Base-by-base conservation (phyloP, 139 green algal genomes). In the Marvania coccoides region DNA sequence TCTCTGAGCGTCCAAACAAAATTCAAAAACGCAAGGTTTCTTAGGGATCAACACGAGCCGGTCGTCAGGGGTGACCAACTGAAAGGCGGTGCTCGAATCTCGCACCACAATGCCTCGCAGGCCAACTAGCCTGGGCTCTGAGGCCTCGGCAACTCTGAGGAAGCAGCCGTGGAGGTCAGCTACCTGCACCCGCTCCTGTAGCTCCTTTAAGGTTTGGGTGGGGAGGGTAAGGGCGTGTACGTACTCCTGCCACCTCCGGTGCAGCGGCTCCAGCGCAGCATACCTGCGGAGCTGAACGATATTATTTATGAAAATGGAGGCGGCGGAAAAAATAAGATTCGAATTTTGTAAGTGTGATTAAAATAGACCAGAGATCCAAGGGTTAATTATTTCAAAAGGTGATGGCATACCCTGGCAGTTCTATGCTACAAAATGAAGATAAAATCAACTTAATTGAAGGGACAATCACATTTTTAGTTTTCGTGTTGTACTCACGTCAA, bases 161-260 rank as follows among this genome's bases (percentile, higher is more conserved):
- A 28, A 12, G 12, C 9, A 9, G 9, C 48, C 48, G 37, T 59
- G 48, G 12, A 59, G 12, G 12, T 59, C 48, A 59, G 48, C 48
- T n/a, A n/a, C n/a, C n/a, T n/a, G n/a, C n/a, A n/a, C n/a, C n/a
- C n/a, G n/a, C n/a, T n/a, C n/a, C n/a, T n/a, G n/a, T n/a, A n/a
- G n/a, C n/a, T n/a, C n/a, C n/a, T n/a, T n/a, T n/a, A n/a, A n/a
- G n/a, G n/a, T n/a, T n/a, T n/a, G n/a, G n/a, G n/a, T n/a, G n/a
- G n/a, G n/a, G n/a, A n/a, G n/a, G n/a, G n/a, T n/a, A n/a, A 71
- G 33, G 5, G 38, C 54, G 24, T 28, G 48, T 28, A 71, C 58
- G 64, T 71, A 71, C 64, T 64, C 54, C 64, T 54, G 64, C 64
- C 64, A 71, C 34, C 64, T 53, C 42, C 30, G 39, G 56, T 71